Evolutionary conservation across 108 stramenopile genomes (phyloP), one percentile per base, ranked within the genome.

Genomic region (Cyclotella cryptica): DNA sequence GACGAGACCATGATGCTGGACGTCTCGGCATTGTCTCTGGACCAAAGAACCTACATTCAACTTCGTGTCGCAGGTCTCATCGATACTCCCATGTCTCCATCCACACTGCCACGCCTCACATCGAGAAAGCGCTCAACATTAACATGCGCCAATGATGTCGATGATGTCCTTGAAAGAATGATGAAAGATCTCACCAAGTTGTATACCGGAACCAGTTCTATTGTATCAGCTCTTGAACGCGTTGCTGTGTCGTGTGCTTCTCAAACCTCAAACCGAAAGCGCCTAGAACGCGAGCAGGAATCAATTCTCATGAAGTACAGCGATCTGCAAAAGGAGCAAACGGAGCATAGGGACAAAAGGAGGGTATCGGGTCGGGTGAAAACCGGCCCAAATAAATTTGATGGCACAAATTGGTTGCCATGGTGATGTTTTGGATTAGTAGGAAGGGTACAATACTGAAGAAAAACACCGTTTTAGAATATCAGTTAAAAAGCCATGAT

Each of bases 11-110:
- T n/a, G 13, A 35, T 76, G 54, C 26, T 81, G 24, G 80, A 81
- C 42, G 45, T 81, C 42, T 77, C 80, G 28, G 74, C 71, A 21
- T 66, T 84, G 43, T 47, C 83, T 39, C 77, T 79, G 15, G 83
- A 84, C 41, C 77, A 84, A 75, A 60, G 83, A 45, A 78, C 83
- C 15, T 79, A 68, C 58, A 62, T 84, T 12, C 83, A 79, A 62
- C 73, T 84, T 8, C 66, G 83, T 19, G 83, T 72, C 1, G 83
- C 49, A 11, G 66, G 79, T 47, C 77, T 84, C 18, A 54, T 84
- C 0, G 78, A 84, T 57, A 40, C 67, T 1, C 53, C 67, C 28
- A 47, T 40, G 5, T 7, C 18, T 58, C 53, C 65, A 17, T 19
- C 49, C 18, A 68, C 17, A 27, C 26, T 64, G 14, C 71, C 81